Base-by-base conservation (phyloP, 257 asterid genomes). In the Lycium ferocissimum region DNA sequence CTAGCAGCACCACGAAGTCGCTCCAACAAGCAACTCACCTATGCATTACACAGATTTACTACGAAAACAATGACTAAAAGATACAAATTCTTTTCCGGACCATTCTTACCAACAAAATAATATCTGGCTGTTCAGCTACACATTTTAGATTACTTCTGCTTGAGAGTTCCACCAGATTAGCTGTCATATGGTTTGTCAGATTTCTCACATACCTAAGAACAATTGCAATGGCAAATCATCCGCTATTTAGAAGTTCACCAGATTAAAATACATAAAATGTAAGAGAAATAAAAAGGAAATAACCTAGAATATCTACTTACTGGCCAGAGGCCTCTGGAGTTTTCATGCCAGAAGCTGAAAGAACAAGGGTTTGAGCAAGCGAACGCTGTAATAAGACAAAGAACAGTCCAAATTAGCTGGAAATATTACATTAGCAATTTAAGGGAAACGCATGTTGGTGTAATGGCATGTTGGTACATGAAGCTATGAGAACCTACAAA, bases 1-100 rank as follows among this genome's bases (percentile, higher is more conserved):
- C 92, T 91, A 85, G 99, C 95, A 90, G 94, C 97, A 80, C 99
- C 99, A 73, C 99, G 98, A 88, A 96, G 98, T 85, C 99, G 94
- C 91, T 96, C 99, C 89, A 94, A 90, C 90, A 92, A 90, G 91
- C 98, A 95, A 89, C 95, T 91, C 71, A 95, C 99, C 99, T 96
- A 81, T 83, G 85, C 83, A 84, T 61, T 83, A 83, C 80, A 83
- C 65, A 83, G 79, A 83, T 69, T 85, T 49, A 47, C n/a, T 56
- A 11, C 40, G 75, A 61, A 86, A 76, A 61, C 43, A 75, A 20
- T 2, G 12, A 6, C 15, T 22, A 49, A 49, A 73, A 75, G 62
- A 54, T 20, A 49, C 6, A 12, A 12, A 49, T 49, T 33, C 49
- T 59, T 65, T 86, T 73, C 58, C 61, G 80, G 84, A 82, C 53